Evolutionary conservation across 768 basidiomycete genomes (phyloP).

Genomic region (Piloderma croceum): DNA sequence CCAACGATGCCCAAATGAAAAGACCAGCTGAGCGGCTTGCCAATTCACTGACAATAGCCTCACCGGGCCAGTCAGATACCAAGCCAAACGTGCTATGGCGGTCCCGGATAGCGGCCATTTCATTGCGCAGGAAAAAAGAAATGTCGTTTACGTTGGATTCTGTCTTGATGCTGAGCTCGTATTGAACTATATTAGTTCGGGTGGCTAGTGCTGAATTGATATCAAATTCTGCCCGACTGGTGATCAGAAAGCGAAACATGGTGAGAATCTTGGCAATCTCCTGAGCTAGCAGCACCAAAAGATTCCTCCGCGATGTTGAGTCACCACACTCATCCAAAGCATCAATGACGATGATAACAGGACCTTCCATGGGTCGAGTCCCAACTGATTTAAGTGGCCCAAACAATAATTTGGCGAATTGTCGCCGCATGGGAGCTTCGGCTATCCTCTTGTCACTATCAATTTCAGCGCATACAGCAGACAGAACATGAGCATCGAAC

Average conservation of each 20-base stretch:
- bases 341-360: slow-evolving; percentile 26
- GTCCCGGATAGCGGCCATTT: neutral
- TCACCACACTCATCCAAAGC: slow-evolving; percentile 28
- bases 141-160: neutral
- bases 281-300: slow-evolving; percentile 18
- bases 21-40: slow-evolving; percentile 13
- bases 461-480: slow-evolving; percentile 19
- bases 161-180: neutral
- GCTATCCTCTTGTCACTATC: slow-evolving; percentile 13
- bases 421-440: neutral
- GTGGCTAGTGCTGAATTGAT: slow-evolving; percentile 15
- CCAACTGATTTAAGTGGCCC: neutral
- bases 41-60: slow-evolving; percentile 12
- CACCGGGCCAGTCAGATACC: slow-evolving; percentile 24
- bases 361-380: slow-evolving; percentile 6
- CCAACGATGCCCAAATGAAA: slow-evolving; percentile 30
- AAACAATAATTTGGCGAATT: neutral
- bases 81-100: neutral
- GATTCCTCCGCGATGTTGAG: slow-evolving; percentile 19
- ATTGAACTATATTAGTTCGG: slow-evolving; percentile 7
- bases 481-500: slow-evolving; percentile 27
- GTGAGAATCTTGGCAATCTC: slow-evolving; percentile 19
- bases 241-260: slow-evolving; percentile 26
- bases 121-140: neutral
- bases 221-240: slow-evolving; percentile 26